Percentiles rank a stretch among this genome's conserved stretches.
phyloP scores from a whole-genome alignment of 148 eudicot species.

The Rheum nobile region DNA sequence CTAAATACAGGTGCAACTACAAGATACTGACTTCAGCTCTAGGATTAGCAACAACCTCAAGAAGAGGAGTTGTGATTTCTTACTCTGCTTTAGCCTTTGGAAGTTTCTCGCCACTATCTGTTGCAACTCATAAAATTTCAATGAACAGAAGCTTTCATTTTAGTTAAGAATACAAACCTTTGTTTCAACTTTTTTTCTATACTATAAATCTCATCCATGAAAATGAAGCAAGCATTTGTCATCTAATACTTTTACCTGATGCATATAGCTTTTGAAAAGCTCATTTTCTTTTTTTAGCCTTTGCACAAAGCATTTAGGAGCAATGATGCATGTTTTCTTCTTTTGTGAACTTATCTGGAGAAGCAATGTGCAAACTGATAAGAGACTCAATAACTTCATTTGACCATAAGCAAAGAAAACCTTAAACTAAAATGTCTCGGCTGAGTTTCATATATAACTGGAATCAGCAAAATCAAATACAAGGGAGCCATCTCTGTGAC shows the following conservation, averaged over 20 bases:
- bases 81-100: no score
- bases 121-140: no score
- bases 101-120: no score
- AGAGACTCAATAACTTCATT: neutral
- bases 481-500: neutral
- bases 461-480: neutral
- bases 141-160: no score
- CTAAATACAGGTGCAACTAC: no score
- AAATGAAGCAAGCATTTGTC: neutral
- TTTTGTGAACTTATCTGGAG: slow-evolving; percentile 49
- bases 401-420: neutral
- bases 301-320: slow-evolving; percentile 66
- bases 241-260: slow-evolving; percentile 31
- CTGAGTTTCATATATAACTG: neutral
- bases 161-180: no score
- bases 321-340: slow-evolving; percentile 69
- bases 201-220: no score
- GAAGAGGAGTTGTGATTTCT: no score
- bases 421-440: neutral
- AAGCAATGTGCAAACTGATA: neutral
- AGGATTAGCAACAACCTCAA: no score
- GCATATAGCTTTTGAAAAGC: slow-evolving; percentile 63
- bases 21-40: no score
- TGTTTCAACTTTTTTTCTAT: no score
- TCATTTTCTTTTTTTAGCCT: slow-evolving; percentile 61